Evolutionary conservation across 1,284 basidiomycete genomes (phyloP), one percentile per base, ranked within the genome.

Genomic region (Hortiboletus rubellus): DNA sequence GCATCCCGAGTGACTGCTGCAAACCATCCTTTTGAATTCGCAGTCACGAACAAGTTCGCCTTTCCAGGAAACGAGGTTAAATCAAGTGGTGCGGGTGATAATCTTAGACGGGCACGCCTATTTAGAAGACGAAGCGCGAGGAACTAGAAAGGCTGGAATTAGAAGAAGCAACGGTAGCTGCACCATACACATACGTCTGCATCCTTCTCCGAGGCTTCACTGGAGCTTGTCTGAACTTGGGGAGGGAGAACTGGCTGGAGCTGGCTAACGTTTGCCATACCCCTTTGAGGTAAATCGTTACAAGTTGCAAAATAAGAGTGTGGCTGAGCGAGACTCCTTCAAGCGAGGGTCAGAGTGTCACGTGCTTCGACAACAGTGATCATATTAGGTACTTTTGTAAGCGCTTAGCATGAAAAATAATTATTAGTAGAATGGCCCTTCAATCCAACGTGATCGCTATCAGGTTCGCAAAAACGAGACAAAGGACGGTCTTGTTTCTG

Each of bases 1-100:
- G 70, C 66, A 46, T 70, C 73, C 27, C 74, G 74, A 48, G 69
- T 76, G 10, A 82, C 79, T 44, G 86, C 86, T 46, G 80, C 84
- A 72, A 90, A 91, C 82, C 82, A 89, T 37, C 82, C 85, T 60
- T 75, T 79, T 14, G 75, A 70, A 65, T 86, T 87, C 3, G 84
- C 78, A 5, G 81, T 75, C 7, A 82, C 78, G 61, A 91, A 82
- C 18, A 87, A 68, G 62, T 76, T 63, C 57, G 69, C 62, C 52
- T 74, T 78, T 11, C 71, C 71, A 2, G 77, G 74, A 47, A 79
- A 64, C 3, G 74, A 59, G 15, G 79, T 67, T 24, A 81, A 72
- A 58, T 77, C 73, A 18, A 86, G 68, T 3, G 78, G 74, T 22
- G 78, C 66, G 6, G 76, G 68, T 14, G 88, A 90, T 12, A 91